These are phyloP conservation scores for Noccaea bulbosa DNA, from an alignment of 345 rosid genomes.

Conservation along the genomic window DNA sequence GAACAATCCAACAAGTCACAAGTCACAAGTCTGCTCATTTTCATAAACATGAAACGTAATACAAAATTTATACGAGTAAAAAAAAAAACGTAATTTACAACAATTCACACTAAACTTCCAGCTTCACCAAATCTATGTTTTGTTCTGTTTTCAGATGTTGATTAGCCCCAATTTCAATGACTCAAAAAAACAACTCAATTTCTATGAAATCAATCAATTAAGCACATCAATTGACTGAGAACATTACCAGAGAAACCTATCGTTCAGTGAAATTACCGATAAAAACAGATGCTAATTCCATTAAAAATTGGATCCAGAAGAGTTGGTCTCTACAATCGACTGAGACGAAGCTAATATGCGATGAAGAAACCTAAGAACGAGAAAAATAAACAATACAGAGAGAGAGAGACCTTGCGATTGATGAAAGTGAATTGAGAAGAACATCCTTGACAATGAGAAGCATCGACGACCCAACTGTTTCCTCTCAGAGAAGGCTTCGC, in stretches of 20 bases:
- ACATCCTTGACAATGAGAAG: conserved; percentile 96
- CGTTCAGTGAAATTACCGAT: neutral
- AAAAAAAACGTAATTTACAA: neutral
- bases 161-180: neutral
- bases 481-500: conserved; percentile 86
- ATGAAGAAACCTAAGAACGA: neutral
- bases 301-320: conserved; percentile 32
- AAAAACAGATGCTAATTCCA: conserved; percentile 11
- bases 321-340: conserved; percentile 10
- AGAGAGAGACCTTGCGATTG: conserved; percentile 99
- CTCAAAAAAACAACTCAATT: neutral
- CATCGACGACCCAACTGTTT: conserved; percentile 80
- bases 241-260: conserved; percentile 13
- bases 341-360: neutral
- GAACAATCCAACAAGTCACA: neutral
- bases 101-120: no score
- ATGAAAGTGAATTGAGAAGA: conserved; percentile 90
- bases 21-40: no score
- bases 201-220: no score
- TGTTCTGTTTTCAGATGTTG: no score
- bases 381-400: neutral
- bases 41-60: neutral
- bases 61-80: neutral
- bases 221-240: neutral
- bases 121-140: conserved; percentile 19